phyloP scores from a whole-genome alignment of 495 filamentous ascomycete genomes.

The Penicillium ucsense region DNA sequence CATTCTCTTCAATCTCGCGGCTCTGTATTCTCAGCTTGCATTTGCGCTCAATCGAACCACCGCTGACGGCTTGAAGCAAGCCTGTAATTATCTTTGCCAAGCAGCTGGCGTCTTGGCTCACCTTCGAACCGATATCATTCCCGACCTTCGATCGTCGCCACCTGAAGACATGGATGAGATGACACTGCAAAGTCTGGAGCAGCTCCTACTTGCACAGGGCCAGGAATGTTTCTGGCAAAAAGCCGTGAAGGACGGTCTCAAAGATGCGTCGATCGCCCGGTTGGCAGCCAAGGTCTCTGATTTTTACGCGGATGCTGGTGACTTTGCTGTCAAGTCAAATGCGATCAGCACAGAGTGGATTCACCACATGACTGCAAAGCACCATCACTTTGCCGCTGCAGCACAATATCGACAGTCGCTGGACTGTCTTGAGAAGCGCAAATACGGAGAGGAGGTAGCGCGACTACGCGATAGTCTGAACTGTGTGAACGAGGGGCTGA shows the following conservation, averaged over 20 bases:
- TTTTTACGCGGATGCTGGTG: conserved; percentile 75
- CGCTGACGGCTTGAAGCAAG: conserved; percentile 73
- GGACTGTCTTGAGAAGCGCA: conserved; percentile 86
- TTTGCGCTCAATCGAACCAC: conserved; percentile 71
- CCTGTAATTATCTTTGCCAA: conserved; percentile 85
- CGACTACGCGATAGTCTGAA: conserved; percentile 69
- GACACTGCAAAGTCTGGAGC: conserved; percentile 73
- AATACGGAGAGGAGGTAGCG: conserved; percentile 94
- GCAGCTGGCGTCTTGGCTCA: conserved; percentile 77
- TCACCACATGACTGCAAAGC: conserved; percentile 94
- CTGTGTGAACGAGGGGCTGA: conserved; percentile 79
- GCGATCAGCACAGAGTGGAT: conserved; percentile 93
- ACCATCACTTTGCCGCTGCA: conserved; percentile 94
- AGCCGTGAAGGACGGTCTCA: conserved; percentile 87
- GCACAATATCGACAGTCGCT: conserved; percentile 91
- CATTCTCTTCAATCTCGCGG: conserved; percentile 83
- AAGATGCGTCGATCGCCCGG: conserved; percentile 83
- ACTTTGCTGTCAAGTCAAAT: conserved; percentile 78
- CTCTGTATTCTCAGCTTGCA: conserved; percentile 87
- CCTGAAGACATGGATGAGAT: conserved; percentile 93
- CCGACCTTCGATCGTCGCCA: conserved; percentile 74
- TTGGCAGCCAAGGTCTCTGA: conserved; percentile 89
- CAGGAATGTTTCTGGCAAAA: conserved; percentile 99
- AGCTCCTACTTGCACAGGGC: conserved; percentile 80
- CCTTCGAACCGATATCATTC: conserved; percentile 68